Evolutionary conservation across 225 moss, liverwort and hornwort species (phyloP), one percentile per base, ranked within the genome.

Genomic region (Anthoceros angustus): DNA sequence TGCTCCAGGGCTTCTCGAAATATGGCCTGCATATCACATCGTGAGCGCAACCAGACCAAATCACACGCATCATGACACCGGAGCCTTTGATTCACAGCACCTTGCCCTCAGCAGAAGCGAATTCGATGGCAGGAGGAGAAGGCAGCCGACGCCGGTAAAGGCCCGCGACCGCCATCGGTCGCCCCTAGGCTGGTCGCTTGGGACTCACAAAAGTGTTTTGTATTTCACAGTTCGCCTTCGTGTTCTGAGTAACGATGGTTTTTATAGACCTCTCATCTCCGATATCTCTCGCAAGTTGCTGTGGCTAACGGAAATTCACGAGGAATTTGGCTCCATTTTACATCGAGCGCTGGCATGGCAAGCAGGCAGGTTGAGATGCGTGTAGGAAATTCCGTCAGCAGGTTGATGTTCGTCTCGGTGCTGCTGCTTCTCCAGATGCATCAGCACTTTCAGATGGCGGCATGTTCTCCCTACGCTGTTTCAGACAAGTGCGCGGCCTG

Each of bases 121-220:
- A 81, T 8, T 81, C 80, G 60, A 68, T 81, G n/a, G 77, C 80
- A 21, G 80, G 80, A 61, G 80, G 80, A 20, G 74, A 80, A 39
- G 80, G 77, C 11, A 81, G 72, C 4, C 42, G 41, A 68, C 80
- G 80, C 42, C 80, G 70, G 65, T 81, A 81, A 43, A 81, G 41
- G 62, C 80, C 80, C 2, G 72, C 75, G 41, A 72, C 39, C 14
- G 77, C 80, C 77, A 81, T 81, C 20, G 20, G 43, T 24, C 43
- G 32, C 4, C 32, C 4, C 32, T 32, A 32, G 32, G 32, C 32
- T 32, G 32, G 32, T 32, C 32, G 32, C 32, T 32, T 32, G 2
- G 4, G 4, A 32, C 32, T 32, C 32, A 32, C 32, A 32, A 32
- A 32, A 32, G 32, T 32, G 32, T 32, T 32, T 32, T 4, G 32